Evolutionary conservation across 179 eudicot species (phyloP), one percentile per base, ranked within the genome.

Genomic region (Patellifolia procumbens): DNA sequence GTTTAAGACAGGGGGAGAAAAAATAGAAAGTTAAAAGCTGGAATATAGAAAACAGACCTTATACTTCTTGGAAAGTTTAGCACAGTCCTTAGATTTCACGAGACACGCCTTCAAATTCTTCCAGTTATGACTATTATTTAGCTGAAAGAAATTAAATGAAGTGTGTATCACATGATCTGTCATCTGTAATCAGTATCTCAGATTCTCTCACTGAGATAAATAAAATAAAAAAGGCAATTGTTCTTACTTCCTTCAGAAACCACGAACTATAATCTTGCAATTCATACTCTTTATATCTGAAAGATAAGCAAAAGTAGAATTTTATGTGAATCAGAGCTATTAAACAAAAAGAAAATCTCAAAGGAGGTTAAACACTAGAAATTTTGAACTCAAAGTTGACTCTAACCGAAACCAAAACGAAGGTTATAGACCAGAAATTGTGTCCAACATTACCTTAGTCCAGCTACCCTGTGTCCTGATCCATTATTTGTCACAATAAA

Each of bases 401-500:
- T 26, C 39, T 58, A 5, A 48, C 29, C 26, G 35, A 31, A 12
- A 74, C 22, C 31, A 60, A 56, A 55, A 7, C 35, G 22, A 79
- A 37, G 26, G 58, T 34, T 13, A 48, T 59, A 61, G 48, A 76
- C 53, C 4, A 19, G n/a, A 67, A 70, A 59, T 39, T 12, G 32
- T 26, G 2, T 51, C 20, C 22, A 74, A 43, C 28, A 22, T 73
- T 88, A 93, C 98, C 92, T 91, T 80, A 88, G 70, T 22, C 94
- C 97, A 75, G 82, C 76, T 39, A 86, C 94, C 46, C 68, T 84
- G 77, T 94, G 97, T 74, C 98, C 98, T 60, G 97, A 91, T 71
- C 96, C 97, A 64, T 91, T 89, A 81, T 91, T 91, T 72, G 97
- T 92, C 71, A 94, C 86, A 19, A 94, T 94, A 79, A 94, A 94